Percentiles rank a stretch among this genome's conserved stretches.
phyloP scores from a whole-genome alignment of 2,329 filamentous ascomycete species.

The Chalaropsis ovoidea region DNA sequence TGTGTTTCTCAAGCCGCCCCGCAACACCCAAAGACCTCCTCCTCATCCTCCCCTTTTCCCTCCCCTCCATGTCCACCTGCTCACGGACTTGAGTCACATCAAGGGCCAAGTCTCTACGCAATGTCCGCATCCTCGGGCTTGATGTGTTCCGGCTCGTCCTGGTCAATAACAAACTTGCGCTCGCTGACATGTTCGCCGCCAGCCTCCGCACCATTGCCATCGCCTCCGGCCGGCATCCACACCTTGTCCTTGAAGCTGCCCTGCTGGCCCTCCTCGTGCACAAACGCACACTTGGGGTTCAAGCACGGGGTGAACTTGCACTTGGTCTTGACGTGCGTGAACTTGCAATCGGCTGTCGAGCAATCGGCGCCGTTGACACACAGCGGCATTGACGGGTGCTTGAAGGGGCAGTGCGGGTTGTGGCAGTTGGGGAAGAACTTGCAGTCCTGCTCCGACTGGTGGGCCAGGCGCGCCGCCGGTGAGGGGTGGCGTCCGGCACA shows the following conservation, averaged over 20 bases:
- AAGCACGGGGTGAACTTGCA: constrained; percentile 90
- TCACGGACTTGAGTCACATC: not conserved
- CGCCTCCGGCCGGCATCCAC: constrained; percentile 53
- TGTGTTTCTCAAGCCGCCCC: constrained; percentile 14
- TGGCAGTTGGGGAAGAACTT: constrained; percentile 87
- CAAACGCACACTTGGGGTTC: constrained; percentile 78
- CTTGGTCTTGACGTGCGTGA: constrained; percentile 71
- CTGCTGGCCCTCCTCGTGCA: constrained; percentile 83
- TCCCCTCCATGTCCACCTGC: not conserved
- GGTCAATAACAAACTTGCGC: constrained; percentile 70
- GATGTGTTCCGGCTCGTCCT: constrained; percentile 31
- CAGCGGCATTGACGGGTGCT: constrained; percentile 73
- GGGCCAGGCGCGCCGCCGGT: constrained; percentile 66
- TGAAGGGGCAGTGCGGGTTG: constrained; percentile 78
- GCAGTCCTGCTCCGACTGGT: constrained; percentile 78
- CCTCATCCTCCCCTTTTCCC: not conserved
- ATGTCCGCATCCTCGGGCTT: constrained; percentile 36
- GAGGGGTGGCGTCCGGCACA: constrained; percentile 88
- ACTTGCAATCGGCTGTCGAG: constrained; percentile 70
- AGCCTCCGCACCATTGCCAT: constrained; percentile 31
- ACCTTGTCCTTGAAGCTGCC: constrained; percentile 80
- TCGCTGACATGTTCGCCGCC: constrained; percentile 66
- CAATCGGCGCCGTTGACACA: constrained; percentile 91
- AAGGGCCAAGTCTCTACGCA: constrained; percentile 28
- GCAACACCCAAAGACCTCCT: not conserved